Evolutionary conservation across 805 yeast species (phyloP).

Genomic region (Lachancea thermotolerans): DNA sequence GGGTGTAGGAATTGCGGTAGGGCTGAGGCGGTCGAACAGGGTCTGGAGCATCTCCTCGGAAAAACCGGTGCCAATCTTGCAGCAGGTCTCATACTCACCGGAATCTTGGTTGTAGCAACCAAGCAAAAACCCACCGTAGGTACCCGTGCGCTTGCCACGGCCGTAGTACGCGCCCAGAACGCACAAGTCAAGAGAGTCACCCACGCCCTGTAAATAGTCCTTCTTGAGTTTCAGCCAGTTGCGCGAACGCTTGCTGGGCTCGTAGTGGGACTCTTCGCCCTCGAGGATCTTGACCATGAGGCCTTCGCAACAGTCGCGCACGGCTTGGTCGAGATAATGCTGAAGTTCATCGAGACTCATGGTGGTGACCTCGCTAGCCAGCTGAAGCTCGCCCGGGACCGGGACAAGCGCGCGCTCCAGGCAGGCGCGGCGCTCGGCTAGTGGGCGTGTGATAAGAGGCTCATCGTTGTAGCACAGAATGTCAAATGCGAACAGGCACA

Average conservation of each 20-base stretch:
- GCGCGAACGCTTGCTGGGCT: constrained; percentile 90
- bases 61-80: constrained; percentile 97
- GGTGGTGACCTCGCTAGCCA: constrained; percentile 70
- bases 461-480: constrained; percentile 67
- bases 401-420: constrained; percentile 50
- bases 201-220: constrained; percentile 91
- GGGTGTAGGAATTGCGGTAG: constrained; percentile 59
- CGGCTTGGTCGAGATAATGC: constrained; percentile 77
- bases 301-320: constrained; percentile 89
- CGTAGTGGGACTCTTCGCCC: constrained; percentile 75
- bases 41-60: constrained; percentile 71
- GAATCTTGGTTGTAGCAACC: constrained; percentile 88
- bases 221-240: constrained; percentile 95
- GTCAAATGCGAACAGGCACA: constrained; percentile 91
- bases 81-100: constrained; percentile 90
- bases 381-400: constrained; percentile 72
- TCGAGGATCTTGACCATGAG: constrained; percentile 88
- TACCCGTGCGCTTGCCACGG: constrained; percentile 88
- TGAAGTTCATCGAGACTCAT: constrained; percentile 71
- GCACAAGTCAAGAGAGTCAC: constrained; percentile 89
- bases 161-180: constrained; percentile 94
- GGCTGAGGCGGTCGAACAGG: constrained; percentile 54
- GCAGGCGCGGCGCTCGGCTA: constrained; percentile 61
- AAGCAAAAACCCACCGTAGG: constrained; percentile 88
- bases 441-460: constrained; percentile 57